Evolutionary conservation across 495 filamentous ascomycete genomes (phyloP).

Genomic region (Tetracladium setigerum): DNA sequence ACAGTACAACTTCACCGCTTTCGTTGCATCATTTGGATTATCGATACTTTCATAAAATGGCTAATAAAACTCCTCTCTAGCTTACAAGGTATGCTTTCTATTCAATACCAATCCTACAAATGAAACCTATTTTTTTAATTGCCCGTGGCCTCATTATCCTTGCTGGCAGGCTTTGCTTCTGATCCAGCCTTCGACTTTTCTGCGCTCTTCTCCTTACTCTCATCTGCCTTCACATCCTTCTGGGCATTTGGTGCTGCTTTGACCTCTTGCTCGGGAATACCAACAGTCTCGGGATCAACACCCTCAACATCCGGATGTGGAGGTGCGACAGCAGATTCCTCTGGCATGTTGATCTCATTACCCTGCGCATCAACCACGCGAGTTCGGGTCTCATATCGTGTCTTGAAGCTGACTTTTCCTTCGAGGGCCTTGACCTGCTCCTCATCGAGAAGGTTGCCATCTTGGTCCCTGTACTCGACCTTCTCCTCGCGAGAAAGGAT

Average conservation of each 20-base stretch:
- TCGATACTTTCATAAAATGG: too few species aligned
- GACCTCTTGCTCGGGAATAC: conserved; percentile 16
- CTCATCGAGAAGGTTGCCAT: conserved; percentile 80
- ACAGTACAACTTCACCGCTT: too few species aligned
- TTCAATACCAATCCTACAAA: conserved; percentile 1
- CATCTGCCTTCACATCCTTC: conserved; percentile 40
- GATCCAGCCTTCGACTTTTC: conserved; percentile 41
- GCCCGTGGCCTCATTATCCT: conserved; percentile 63
- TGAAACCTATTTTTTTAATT: conserved; percentile 53
- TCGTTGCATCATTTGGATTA: too few species aligned
- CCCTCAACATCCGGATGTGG: conserved; percentile 83
- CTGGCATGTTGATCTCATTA: conserved; percentile 51
- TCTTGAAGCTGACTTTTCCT: conserved; percentile 92
- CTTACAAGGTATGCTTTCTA: too few species aligned
- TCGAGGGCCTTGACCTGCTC: conserved; percentile 75
- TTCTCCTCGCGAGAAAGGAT: conserved; percentile 68
- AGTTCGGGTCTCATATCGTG: conserved; percentile 85
- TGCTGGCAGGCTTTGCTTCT: conserved; percentile 65
- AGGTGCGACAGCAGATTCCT: conserved; percentile 47
- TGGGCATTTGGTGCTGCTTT: conserved; percentile 24
- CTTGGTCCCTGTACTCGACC: conserved; percentile 89
- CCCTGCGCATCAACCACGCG: conserved; percentile 71
- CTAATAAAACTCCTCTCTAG: too few species aligned
- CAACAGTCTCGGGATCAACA: conserved; percentile 54
- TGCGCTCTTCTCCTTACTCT: conserved; percentile 56